phyloP scores from a whole-genome alignment of 495 filamentous ascomycete genomes.

The Penicillium subrubescens region DNA sequence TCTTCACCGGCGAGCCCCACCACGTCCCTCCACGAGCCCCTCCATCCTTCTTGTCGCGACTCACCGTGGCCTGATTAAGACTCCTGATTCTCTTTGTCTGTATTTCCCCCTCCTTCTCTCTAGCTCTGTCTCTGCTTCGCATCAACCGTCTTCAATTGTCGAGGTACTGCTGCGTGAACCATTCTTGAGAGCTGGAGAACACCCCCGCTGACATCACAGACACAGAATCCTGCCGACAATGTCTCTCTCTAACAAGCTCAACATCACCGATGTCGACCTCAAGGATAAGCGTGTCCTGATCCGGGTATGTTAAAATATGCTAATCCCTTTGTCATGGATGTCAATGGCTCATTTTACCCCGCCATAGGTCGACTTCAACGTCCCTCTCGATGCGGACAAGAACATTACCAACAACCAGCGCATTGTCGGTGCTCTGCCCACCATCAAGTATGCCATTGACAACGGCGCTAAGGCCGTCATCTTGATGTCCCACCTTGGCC shows the following conservation, averaged over 20 bases:
- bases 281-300: conserved; percentile 98
- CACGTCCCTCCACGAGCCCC: conserved; percentile 22
- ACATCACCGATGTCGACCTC: conserved; percentile 92
- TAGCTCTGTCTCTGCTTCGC: conserved; percentile 8
- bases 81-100: conserved; percentile 7
- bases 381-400: conserved; percentile 86
- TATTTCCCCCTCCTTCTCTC: conserved; percentile 5
- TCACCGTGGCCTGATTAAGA: conserved; percentile 36
- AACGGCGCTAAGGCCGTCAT: conserved; percentile 92
- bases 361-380: conserved; percentile 96
- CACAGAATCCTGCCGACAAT: conserved; percentile 55
- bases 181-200: background rate
- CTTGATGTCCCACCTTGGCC: conserved; percentile 98
- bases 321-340: background rate
- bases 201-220: conserved; percentile 18
- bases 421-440: conserved; percentile 95
- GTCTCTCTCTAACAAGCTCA: conserved; percentile 98
- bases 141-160: conserved; percentile 10
- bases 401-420: conserved; percentile 98
- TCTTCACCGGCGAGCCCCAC: conserved; percentile 33
- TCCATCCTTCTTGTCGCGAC: conserved; percentile 31
- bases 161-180: conserved; percentile 14
- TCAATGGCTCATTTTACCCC: conserved; percentile 20
- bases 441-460: conserved; percentile 97
- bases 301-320: conserved; percentile 64